Conservation (phyloP, 2,329 filamentous ascomycete species). For the Mycosphaerelloides madeirae region DNA sequence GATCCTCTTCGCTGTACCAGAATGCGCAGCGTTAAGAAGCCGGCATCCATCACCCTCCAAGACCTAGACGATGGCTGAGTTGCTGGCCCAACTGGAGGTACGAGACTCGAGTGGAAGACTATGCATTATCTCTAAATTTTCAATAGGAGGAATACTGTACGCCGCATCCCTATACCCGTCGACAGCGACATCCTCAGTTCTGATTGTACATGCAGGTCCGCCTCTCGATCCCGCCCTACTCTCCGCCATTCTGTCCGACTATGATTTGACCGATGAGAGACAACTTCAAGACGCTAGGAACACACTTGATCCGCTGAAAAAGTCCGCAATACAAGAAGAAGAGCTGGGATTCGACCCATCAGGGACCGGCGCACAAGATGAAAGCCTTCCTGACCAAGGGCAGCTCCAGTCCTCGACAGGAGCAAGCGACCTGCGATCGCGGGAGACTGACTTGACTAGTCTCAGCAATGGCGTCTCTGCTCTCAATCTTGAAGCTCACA, state of each 20-base stretch:
- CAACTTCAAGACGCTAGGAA: slow-evolving; percentile 53
- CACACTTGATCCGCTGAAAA: slow-evolving; percentile 62
- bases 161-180: neutral
- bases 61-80: slow-evolving; percentile 26
- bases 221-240: slow-evolving; percentile 74
- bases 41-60: neutral
- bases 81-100: slow-evolving; percentile 42
- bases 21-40: no score
- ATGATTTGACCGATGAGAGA: slow-evolving; percentile 54
- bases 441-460: slow-evolving; percentile 48
- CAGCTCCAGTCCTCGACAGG: slow-evolving; percentile 34
- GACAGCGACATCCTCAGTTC: no score
- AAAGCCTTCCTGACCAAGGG: slow-evolving; percentile 11
- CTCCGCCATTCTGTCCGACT: slow-evolving; percentile 70
- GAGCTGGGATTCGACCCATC: slow-evolving; percentile 68
- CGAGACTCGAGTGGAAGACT: neutral
- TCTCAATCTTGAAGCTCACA: slow-evolving; percentile 21
- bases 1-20: no score
- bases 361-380: slow-evolving; percentile 54
- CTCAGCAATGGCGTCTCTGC: slow-evolving; percentile 45
- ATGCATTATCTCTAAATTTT: neutral
- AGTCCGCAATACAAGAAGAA: slow-evolving; percentile 62
- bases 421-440: slow-evolving; percentile 39
- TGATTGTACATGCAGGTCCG: slow-evolving; percentile 44
- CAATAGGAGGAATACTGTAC: slow-evolving; percentile 53